These are phyloP conservation scores for Fusarium goolgardi DNA, from an alignment of 2,329 filamentous ascomycete genomes.

Conservation along the genomic window DNA sequence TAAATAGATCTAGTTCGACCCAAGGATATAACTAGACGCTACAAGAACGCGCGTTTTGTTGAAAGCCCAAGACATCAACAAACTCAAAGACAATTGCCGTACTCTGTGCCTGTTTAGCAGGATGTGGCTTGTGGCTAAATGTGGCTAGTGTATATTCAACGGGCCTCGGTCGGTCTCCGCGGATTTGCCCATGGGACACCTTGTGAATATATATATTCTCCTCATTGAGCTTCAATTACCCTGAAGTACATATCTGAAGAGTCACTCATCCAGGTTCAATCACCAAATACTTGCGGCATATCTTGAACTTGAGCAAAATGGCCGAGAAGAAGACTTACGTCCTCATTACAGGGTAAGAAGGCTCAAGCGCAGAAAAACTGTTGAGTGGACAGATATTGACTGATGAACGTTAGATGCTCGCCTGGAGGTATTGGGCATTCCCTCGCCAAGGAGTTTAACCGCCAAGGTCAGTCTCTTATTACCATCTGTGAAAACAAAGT, in stretches of 20 bases:
- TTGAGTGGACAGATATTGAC: not conserved
- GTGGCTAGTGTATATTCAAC: not conserved
- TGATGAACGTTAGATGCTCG: conserved; percentile 59
- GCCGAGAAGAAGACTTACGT: conserved; percentile 49
- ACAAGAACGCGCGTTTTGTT: not conserved
- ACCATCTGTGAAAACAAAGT: accelerated
- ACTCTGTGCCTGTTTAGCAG: no score
- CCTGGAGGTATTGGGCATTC: conserved; percentile 69
- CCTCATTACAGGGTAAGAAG: conserved; percentile 27
- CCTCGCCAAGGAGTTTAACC: conserved; percentile 64
- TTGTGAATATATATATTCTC: conserved; percentile 12
- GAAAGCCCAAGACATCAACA: not conserved
- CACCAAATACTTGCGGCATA: accelerated
- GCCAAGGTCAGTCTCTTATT: conserved; percentile 54
- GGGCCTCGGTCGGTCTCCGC: conserved; percentile 1
- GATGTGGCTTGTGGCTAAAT: not conserved
- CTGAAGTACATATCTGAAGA: not conserved
- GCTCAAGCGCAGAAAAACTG: not conserved
- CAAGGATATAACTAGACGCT: accelerated
- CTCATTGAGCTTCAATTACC: not conserved
- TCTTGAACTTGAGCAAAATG: conserved; percentile 13
- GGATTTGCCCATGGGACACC: not conserved
- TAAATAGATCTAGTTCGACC: accelerated
- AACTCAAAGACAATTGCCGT: not conserved
- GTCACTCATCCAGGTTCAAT: not conserved